A percentile compares a stretch with the other conserved stretches of the same genome.
These are phyloP conservation scores for Epichloe sp. DNA, from an alignment of 2,329 filamentous ascomycete species.

Conservation along the genomic window DNA sequence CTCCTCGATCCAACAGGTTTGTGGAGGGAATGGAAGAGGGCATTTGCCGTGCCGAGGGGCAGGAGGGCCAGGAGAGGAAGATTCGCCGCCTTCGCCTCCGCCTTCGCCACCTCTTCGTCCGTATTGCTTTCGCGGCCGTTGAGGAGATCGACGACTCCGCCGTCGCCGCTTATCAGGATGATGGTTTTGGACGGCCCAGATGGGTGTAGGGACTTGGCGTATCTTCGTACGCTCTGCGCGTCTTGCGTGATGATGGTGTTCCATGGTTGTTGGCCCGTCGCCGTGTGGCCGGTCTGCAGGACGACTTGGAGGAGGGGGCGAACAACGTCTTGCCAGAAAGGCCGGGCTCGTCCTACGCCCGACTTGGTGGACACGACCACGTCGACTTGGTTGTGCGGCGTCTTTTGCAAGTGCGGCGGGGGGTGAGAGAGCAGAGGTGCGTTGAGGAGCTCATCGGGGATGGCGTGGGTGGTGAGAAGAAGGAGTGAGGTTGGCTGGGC, in stretches of 20 bases:
- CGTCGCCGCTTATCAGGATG: slow-evolving; percentile 76
- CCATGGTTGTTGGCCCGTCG: neutral
- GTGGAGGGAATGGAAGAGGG: slow-evolving; percentile 48
- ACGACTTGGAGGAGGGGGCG: slow-evolving; percentile 39
- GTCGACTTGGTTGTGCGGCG: slow-evolving; percentile 29
- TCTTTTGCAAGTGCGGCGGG: slow-evolving; percentile 26
- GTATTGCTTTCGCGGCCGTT: slow-evolving; percentile 35
- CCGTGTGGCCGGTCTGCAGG: neutral
- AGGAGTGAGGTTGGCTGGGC: slow-evolving; percentile 16
- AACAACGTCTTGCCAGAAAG: slow-evolving; percentile 43
- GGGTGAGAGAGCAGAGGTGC: slow-evolving; percentile 18
- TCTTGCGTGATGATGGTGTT: slow-evolving; percentile 49
- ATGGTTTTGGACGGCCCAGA: slow-evolving; percentile 35
- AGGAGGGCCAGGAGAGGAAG: slow-evolving; percentile 38
- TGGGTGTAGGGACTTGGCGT: slow-evolving; percentile 32
- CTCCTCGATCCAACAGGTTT: slow-evolving; percentile 36
- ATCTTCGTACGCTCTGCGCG: slow-evolving; percentile 47
- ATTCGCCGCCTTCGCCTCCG: neutral
- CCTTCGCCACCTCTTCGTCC: neutral
- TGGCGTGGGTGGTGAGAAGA: slow-evolving; percentile 15
- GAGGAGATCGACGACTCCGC: slow-evolving; percentile 70
- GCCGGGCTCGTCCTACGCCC: slow-evolving; percentile 43
- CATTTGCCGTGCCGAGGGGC: slow-evolving; percentile 54
- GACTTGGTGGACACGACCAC: slow-evolving; percentile 56
- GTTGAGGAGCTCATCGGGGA: slow-evolving; percentile 23